Percentiles rank a stretch among this genome's conserved stretches.
Conservation (phyloP, 129 eudicot genomes). For the Saussurea involucrata region DNA sequence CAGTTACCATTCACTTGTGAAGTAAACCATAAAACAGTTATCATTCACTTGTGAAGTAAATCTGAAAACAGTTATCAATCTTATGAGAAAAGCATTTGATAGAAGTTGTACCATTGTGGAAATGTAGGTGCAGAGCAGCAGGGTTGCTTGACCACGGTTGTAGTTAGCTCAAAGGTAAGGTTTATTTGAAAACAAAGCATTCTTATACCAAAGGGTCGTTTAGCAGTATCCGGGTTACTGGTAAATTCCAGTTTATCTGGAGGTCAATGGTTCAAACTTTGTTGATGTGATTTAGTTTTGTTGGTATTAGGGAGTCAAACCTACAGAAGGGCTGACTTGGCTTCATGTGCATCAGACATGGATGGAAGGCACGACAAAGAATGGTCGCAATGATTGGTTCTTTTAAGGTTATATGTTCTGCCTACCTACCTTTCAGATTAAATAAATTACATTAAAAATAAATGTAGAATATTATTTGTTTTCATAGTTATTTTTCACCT, state of each 20-base stretch:
- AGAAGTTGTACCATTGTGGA: neutral
- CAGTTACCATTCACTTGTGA: neutral
- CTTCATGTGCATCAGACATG: constrained; percentile 91
- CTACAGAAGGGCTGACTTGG: constrained; percentile 73
- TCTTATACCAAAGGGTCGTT: neutral
- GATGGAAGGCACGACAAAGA: constrained; percentile 45
- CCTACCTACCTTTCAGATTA: constrained; percentile 14
- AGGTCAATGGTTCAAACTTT: neutral
- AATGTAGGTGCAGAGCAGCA: constrained; percentile 62
- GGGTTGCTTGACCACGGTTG: constrained; percentile 62
- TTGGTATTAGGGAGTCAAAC: constrained; percentile 50
- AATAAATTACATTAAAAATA: constrained; percentile 4
- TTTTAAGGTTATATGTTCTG: constrained; percentile 28
- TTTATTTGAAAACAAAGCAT: neutral
- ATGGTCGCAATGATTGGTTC: constrained; percentile 43
- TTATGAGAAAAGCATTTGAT: neutral
- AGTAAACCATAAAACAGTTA: neutral
- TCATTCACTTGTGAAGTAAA: neutral
- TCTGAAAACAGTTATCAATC: neutral
- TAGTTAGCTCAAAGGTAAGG: constrained; percentile 73
- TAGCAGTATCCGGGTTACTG: neutral
- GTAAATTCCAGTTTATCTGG: neutral
- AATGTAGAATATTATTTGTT: neutral
- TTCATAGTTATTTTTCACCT: neutral
- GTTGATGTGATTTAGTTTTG: constrained; percentile 8